Percentiles rank a stretch among this genome's conserved stretches.
phyloP scores from a whole-genome alignment of 768 basidiomycete genomes.

The Gymnopilus junonius region DNA sequence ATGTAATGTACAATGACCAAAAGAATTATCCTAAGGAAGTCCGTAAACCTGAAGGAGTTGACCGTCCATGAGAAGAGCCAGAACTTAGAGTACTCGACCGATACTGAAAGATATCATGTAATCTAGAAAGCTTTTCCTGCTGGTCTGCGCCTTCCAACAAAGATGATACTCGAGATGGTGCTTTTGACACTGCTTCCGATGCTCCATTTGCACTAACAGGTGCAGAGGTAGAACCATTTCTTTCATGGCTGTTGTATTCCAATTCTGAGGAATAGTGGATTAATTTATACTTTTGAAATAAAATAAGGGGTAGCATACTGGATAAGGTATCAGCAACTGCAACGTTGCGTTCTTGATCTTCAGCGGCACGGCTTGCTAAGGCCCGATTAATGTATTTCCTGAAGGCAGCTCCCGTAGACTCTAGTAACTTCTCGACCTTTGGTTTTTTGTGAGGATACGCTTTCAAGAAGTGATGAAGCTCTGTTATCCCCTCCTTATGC shows the following conservation, averaged over 20 bases:
- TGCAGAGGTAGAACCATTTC: constrained; percentile 3
- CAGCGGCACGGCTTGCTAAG: constrained; percentile 83
- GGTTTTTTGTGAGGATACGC: constrained; percentile 84
- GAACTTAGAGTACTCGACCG: constrained; percentile 65
- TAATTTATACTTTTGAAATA: constrained; percentile 7
- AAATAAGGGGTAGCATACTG: constrained; percentile 56
- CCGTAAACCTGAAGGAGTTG: constrained; percentile 31
- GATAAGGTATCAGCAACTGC: constrained; percentile 85
- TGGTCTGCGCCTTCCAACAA: constrained; percentile 32
- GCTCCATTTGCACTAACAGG: constrained; percentile 25
- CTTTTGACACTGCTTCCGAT: constrained; percentile 30
- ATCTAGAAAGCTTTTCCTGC: constrained; percentile 71
- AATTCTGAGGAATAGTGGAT: constrained; percentile 49
- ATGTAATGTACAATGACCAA: constrained; percentile 14
- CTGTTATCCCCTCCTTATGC: constrained; percentile 94
- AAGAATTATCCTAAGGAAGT: constrained; percentile 35
- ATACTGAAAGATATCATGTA: constrained; percentile 87
- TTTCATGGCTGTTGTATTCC: constrained; percentile 58
- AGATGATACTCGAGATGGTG: constrained; percentile 25
- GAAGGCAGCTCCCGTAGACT: constrained; percentile 88
- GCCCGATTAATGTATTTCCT: constrained; percentile 91
- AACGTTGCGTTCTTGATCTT: constrained; percentile 79
- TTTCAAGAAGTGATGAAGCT: constrained; percentile 92
- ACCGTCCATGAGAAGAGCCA: constrained; percentile 45
- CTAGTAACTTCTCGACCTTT: constrained; percentile 85